Conservation (phyloP, 148 eudicot species). For the Vaccinium darrowii region DNA sequence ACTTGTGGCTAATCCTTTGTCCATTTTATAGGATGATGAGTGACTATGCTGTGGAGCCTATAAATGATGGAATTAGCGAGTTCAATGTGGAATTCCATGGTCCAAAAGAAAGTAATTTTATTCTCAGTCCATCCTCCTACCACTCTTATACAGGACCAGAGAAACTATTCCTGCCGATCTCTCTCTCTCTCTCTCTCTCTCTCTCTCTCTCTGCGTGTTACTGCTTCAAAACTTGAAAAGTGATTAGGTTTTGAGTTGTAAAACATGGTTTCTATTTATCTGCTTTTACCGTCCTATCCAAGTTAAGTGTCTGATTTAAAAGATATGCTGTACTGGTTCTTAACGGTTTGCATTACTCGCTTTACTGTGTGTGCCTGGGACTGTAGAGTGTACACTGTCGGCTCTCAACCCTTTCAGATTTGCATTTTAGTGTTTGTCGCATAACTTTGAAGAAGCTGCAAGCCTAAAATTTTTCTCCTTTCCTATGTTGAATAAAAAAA, state of each 20-base stretch:
- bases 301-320: background rate
- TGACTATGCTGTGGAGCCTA: slow-evolving; percentile 71
- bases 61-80: slow-evolving; percentile 70
- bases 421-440: slow-evolving; percentile 10
- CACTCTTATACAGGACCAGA: slow-evolving; percentile 8
- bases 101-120: slow-evolving; percentile 70
- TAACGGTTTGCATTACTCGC: background rate
- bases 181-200: background rate
- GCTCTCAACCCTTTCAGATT: slow-evolving; percentile 13
- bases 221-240: background rate
- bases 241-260: slow-evolving; percentile 7
- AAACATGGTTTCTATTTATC: slow-evolving; percentile 4
- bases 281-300: background rate
- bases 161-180: background rate
- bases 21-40: slow-evolving; percentile 74
- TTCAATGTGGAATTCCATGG: slow-evolving; percentile 84
- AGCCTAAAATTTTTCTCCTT: background rate
- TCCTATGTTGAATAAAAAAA: background rate
- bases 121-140: background rate
- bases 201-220: background rate
- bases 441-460: background rate
- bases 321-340: background rate
- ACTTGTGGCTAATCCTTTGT: slow-evolving; percentile 7
- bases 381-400: background rate
- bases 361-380: slow-evolving; percentile 5